Evolutionary conservation across 129 eudicot species (phyloP).

Genomic region (Flaveria bidentis): DNA sequence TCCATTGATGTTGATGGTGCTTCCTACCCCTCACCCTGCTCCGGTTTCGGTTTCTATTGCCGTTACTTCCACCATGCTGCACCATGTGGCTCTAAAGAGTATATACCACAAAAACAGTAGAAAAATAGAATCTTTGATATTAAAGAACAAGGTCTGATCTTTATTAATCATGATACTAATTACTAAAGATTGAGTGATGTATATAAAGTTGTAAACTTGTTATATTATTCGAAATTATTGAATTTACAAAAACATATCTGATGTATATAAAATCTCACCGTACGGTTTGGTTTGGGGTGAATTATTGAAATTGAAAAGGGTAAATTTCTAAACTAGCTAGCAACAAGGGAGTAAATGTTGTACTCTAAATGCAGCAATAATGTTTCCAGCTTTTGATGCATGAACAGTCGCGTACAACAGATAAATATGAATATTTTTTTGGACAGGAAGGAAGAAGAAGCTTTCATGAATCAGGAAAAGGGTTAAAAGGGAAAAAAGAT

Average conservation of each 20-base stretch:
- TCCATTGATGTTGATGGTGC: constrained; percentile 54
- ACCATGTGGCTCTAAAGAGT: constrained; percentile 1
- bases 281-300: background rate
- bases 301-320: constrained; percentile 8
- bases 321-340: constrained; percentile 4
- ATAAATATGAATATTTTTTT: constrained; percentile 21
- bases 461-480: constrained; percentile 20
- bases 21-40: constrained; percentile 30
- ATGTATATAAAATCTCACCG: no score
- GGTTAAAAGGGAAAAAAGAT: constrained; percentile 22
- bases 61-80: constrained; percentile 4
- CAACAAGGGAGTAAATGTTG: background rate
- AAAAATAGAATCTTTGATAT: background rate
- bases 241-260: no score
- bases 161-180: background rate
- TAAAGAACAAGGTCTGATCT: background rate
- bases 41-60: constrained; percentile 19
- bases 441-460: constrained; percentile 14
- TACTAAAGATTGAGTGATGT: no score
- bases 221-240: no score
- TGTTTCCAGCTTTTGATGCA: constrained; percentile 23
- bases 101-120: background rate
- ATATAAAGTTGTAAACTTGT: background rate
- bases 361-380: constrained; percentile 20
- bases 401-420: constrained; percentile 16